These are phyloP conservation scores for Phoma sp. DNA, from an alignment of 2,329 filamentous ascomycete species.

Conservation along the genomic window DNA sequence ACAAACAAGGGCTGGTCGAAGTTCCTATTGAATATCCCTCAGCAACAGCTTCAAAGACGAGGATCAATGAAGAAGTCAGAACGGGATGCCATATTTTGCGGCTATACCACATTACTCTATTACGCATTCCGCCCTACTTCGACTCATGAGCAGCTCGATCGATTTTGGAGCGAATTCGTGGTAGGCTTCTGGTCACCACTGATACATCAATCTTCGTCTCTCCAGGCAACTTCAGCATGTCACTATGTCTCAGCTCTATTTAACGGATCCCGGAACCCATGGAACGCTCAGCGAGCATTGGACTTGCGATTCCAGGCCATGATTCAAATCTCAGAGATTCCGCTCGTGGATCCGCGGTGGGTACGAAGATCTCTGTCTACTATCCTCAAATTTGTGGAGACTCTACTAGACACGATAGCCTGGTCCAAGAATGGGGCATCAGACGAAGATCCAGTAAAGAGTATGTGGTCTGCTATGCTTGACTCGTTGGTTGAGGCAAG, in stretches of 20 bases:
- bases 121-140: slow-evolving; percentile 69
- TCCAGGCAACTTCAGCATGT: slow-evolving; percentile 50
- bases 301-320: slow-evolving; percentile 58
- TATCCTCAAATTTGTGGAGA: slow-evolving; percentile 68
- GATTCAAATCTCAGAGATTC: slow-evolving; percentile 72
- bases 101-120: slow-evolving; percentile 65
- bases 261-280: slow-evolving; percentile 65
- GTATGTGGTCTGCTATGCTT: slow-evolving; percentile 68
- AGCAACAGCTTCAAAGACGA: slow-evolving; percentile 44
- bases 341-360: slow-evolving; percentile 85
- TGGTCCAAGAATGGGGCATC: slow-evolving; percentile 49
- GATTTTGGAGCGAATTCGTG: slow-evolving; percentile 80
- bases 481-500: slow-evolving; percentile 70
- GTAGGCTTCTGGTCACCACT: slow-evolving; percentile 62
- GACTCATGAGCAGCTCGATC: slow-evolving; percentile 69
- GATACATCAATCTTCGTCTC: slow-evolving; percentile 26
- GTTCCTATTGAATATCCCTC: slow-evolving; percentile 36
- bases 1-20: slow-evolving; percentile 54
- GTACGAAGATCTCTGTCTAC: slow-evolving; percentile 71
- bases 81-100: slow-evolving; percentile 67
- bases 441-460: slow-evolving; percentile 57
- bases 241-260: slow-evolving; percentile 76
- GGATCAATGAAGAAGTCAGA: slow-evolving; percentile 71
- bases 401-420: slow-evolving; percentile 57
- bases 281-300: slow-evolving; percentile 75